phyloP scores from a whole-genome alignment of 2,329 filamentous ascomycete species.

The Fusarium concolor region DNA sequence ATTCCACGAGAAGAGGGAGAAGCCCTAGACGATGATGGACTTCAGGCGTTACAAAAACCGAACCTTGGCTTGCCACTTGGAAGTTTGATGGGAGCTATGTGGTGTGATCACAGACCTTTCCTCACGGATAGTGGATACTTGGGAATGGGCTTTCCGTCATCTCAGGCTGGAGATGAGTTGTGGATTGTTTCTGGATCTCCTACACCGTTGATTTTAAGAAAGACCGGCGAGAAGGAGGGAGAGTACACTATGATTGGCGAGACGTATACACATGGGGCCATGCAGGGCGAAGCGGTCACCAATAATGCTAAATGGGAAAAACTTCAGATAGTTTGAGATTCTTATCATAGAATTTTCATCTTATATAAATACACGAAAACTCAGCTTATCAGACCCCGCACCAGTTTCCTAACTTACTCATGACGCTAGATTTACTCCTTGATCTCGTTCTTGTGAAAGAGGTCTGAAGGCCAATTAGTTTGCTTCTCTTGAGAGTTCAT shows the following conservation, averaged over 20 bases:
- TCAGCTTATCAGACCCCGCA: too few species aligned
- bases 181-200: background rate
- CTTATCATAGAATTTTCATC: too few species aligned
- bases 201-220: background rate
- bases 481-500: fast-evolving
- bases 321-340: background rate
- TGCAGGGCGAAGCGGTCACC: slow-evolving; percentile 4
- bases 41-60: background rate
- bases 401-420: too few species aligned
- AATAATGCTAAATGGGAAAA: background rate
- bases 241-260: background rate
- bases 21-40: background rate
- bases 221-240: fast-evolving
- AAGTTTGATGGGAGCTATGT: background rate
- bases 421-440: background rate
- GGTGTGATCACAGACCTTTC: fast-evolving
- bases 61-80: background rate
- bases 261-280: background rate
- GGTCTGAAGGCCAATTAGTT: background rate
- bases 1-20: background rate
- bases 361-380: too few species aligned
- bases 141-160: background rate
- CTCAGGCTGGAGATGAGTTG: background rate
- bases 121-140: background rate
- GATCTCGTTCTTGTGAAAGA: slow-evolving; percentile 28